Evolutionary conservation across 768 basidiomycete species (phyloP).

Genomic region (Podaxis sp.): DNA sequence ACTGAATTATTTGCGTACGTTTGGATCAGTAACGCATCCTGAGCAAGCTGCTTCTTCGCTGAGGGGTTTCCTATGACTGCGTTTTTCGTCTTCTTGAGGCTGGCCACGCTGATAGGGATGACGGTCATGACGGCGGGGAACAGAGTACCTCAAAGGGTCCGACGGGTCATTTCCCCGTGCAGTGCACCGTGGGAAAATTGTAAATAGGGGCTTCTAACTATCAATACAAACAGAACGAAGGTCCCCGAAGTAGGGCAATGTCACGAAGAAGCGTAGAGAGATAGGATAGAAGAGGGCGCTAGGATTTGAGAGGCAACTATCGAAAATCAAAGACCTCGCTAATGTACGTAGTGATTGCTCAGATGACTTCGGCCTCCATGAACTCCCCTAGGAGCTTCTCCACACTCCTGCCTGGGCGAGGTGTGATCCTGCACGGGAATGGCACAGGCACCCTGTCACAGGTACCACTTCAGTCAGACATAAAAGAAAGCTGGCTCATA

Average conservation of each 20-base stretch:
- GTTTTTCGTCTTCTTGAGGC: slow-evolving; percentile 73
- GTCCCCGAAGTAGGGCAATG: not conserved
- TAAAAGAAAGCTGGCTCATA: not conserved
- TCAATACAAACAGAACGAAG: not conserved
- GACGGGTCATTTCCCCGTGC: not conserved
- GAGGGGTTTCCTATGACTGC: slow-evolving; percentile 77
- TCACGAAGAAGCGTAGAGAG: not conserved
- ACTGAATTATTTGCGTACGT: slow-evolving; percentile 37
- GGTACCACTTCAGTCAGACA: not conserved
- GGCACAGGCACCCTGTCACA: not conserved
- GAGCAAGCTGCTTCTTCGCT: slow-evolving; percentile 59
- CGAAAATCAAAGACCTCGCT: not conserved
- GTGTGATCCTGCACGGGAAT: not conserved
- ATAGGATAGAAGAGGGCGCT: not conserved
- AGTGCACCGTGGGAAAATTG: not conserved
- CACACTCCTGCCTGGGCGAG: not conserved
- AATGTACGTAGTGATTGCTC: not conserved
- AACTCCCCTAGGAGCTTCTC: not conserved
- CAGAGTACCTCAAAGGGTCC: not conserved
- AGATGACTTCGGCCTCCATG: not conserved
- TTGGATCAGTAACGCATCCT: slow-evolving; percentile 55
- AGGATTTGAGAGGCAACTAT: not conserved
- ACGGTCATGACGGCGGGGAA: slow-evolving; percentile 12
- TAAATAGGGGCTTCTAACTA: not conserved
- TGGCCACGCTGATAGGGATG: slow-evolving; percentile 23